Evolutionary conservation across 495 filamentous ascomycete species (phyloP).

Genomic region (Talaromyces adpressus): DNA sequence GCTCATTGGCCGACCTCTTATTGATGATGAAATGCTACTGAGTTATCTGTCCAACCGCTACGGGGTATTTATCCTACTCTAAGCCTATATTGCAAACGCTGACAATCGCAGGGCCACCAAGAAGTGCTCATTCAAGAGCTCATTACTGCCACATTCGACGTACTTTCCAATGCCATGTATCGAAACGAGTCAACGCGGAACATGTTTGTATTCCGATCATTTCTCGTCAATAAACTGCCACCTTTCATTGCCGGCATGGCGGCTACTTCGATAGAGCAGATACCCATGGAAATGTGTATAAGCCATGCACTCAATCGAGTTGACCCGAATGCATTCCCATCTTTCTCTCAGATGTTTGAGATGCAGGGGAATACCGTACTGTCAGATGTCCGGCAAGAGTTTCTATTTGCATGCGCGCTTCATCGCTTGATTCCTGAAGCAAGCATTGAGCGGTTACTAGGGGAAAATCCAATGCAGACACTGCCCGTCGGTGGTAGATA

Average conservation of each 20-base stretch:
- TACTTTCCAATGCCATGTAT: slow-evolving; percentile 78
- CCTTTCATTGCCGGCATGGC: slow-evolving; percentile 62
- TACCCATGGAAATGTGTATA: slow-evolving; percentile 72
- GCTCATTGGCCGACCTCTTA: slow-evolving; percentile 73
- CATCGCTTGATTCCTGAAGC: slow-evolving; percentile 73
- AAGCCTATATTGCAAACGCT: slow-evolving; percentile 5
- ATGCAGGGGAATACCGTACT: slow-evolving; percentile 65
- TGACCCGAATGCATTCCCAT: slow-evolving; percentile 72
- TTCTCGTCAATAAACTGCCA: slow-evolving; percentile 89
- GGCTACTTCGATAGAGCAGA: slow-evolving; percentile 51
- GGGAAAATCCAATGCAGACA: slow-evolving; percentile 78
- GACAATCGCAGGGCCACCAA: slow-evolving; percentile 55
- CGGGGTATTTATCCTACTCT: slow-evolving; percentile 39
- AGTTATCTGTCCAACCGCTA: slow-evolving; percentile 79
- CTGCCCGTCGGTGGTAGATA: slow-evolving; percentile 70
- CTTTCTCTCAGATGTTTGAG: slow-evolving; percentile 73
- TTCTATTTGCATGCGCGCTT: slow-evolving; percentile 83
- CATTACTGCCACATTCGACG: slow-evolving; percentile 81
- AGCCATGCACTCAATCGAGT: slow-evolving; percentile 68
- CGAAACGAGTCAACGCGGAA: slow-evolving; percentile 64
- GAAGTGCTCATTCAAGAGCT: slow-evolving; percentile 71
- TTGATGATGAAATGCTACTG: slow-evolving; percentile 73
- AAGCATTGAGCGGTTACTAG: slow-evolving; percentile 73
- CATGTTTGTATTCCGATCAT: slow-evolving; percentile 78
- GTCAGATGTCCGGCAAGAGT: slow-evolving; percentile 84